Conservation (phyloP, 2,329 filamentous ascomycete species). For the Mycocentrospora acerina region DNA sequence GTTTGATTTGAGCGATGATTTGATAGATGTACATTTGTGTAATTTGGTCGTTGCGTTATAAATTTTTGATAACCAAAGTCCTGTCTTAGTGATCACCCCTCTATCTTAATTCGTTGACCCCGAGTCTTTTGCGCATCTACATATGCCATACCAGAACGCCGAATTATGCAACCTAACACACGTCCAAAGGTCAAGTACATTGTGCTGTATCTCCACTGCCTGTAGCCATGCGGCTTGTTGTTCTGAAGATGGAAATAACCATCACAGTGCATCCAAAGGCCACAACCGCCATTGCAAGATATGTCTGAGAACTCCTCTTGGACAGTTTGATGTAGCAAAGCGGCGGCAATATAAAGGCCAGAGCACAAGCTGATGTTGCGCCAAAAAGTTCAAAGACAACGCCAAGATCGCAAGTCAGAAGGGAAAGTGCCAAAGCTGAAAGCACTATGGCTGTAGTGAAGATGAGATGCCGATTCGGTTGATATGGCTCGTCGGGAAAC, state of each 20-base stretch:
- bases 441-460: conserved; percentile 83
- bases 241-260: conserved; percentile 57
- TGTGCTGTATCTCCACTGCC: conserved; percentile 23
- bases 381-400: conserved; percentile 95
- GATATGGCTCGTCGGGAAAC: conserved; percentile 71
- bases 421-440: conserved; percentile 71
- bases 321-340: conserved; percentile 94
- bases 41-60: no score
- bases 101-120: no score
- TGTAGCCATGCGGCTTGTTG: conserved; percentile 29
- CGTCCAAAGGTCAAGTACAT: conserved; percentile 29
- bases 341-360: conserved; percentile 94
- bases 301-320: conserved; percentile 73
- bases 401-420: conserved; percentile 90
- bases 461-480: conserved; percentile 79
- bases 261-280: conserved; percentile 79
- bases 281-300: conserved; percentile 70
- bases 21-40: no score
- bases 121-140: no score
- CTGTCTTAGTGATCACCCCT: no score
- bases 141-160: conserved; percentile 11
- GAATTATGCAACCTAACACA: conserved; percentile 18
- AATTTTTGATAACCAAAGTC: no score
- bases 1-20: no score
- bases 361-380: conserved; percentile 87